Evolutionary conservation across 1,139 yeast species (phyloP), one percentile per base, ranked within the genome.

Genomic region (Pichia sp.): DNA sequence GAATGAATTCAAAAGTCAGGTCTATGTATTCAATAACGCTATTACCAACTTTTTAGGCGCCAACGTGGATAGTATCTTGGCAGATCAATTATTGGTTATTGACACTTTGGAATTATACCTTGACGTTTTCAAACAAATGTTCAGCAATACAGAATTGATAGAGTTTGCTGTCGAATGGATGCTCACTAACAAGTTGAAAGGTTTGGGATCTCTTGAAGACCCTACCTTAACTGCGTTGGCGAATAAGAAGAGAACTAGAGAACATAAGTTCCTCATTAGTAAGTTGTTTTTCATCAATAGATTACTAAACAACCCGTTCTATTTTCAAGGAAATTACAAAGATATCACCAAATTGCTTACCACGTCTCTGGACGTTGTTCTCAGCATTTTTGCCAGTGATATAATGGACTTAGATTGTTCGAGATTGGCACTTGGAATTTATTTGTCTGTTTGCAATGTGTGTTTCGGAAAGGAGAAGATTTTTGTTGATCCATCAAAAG

Each of bases 261-360:
- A 80, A 54, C 83, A 81, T 61, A 78, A 76, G 61, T 73, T 84
- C 50, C 74, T 82, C 50, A 74, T 83, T 47, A 76, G 80, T 49
- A 83, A 85, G 61, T 71, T 87, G 57, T 70, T 85, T 51, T 75
- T 87, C 60, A 74, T 84, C 57, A 81, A 83, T 64, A 75, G 87
- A 53, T 71, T 86, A 44, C 76, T 85, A 50, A 76, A 75, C 44
- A 73, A 84, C 3, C 69, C 82, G 50, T 73, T 76, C 50, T 70
- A 69, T 20, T 67, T 77, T 12, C 12, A 47, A 27, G 52, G 55
- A 4, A 30, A 55, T 17, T 7, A 20, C 2, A 60, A 63, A 27
- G 70, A 71, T 45, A 72, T 84, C 46, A 73, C 76, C 10, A 65
- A 67, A 14, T 74, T 87, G 63, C 71, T 84, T 36, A 72, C 78